These are phyloP conservation scores for Bipolaris bicolor DNA, from an alignment of 2,329 filamentous ascomycete genomes.

Conservation along the genomic window DNA sequence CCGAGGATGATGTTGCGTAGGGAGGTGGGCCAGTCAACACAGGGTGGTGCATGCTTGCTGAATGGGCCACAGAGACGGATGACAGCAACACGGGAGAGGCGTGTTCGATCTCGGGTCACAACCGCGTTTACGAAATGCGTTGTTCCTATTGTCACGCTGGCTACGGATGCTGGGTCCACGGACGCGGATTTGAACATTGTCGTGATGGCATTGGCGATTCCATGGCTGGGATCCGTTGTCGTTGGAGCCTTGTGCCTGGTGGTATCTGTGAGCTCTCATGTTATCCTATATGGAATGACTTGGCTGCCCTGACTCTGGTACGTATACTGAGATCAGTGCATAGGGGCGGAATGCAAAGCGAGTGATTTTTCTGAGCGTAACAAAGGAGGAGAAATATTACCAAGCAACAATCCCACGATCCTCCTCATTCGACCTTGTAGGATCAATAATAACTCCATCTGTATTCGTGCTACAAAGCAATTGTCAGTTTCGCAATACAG, in stretches of 20 bases:
- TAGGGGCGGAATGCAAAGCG: neutral
- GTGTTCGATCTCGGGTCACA: conserved; percentile 56
- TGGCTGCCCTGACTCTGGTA: neutral
- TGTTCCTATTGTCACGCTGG: conserved; percentile 59
- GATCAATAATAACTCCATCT: conserved; percentile 47
- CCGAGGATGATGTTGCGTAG: conserved; percentile 57
- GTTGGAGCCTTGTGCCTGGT: conserved; percentile 49
- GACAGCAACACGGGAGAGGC: conserved; percentile 60
- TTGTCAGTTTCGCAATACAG: conserved; percentile 4
- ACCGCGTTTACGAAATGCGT: conserved; percentile 62
- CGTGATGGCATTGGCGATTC: conserved; percentile 44
- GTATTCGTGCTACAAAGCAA: conserved; percentile 41
- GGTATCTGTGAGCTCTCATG: neutral
- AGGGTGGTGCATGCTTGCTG: conserved; percentile 57
- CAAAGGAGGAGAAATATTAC: conserved; percentile 24
- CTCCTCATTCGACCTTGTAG: conserved; percentile 31
- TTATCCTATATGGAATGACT: neutral
- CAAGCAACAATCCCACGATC: conserved; percentile 45
- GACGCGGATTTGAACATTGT: conserved; percentile 45
- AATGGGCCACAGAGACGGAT: conserved; percentile 58
- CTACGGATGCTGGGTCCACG: conserved; percentile 42
- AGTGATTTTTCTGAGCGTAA: neutral
- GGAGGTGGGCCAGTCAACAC: conserved; percentile 56
- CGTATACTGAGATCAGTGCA: neutral
- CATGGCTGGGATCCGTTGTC: conserved; percentile 47